These are phyloP conservation scores for Clathrus columnatus DNA, from an alignment of 768 basidiomycete species.

Conservation along the genomic window DNA sequence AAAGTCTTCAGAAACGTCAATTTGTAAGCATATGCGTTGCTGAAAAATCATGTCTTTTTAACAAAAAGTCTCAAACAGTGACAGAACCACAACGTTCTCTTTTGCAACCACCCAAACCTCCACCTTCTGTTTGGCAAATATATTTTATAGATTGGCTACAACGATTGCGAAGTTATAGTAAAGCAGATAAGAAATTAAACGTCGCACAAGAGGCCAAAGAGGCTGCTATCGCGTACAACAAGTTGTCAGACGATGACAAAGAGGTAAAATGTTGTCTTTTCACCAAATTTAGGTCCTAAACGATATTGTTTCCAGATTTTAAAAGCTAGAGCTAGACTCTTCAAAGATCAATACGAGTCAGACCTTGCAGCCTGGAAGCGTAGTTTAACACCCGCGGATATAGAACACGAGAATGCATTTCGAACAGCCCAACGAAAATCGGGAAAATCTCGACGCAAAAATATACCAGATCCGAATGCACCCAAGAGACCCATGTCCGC, in stretches of 20 bases:
- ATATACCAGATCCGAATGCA: conserved; percentile 94
- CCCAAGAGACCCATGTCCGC: conserved; percentile 93
- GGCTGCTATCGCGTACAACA: conserved; percentile 84
- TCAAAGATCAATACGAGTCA: conserved; percentile 78
- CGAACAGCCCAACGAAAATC: conserved; percentile 89
- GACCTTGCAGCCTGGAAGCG: conserved; percentile 81
- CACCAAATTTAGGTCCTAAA: conserved; percentile 17
- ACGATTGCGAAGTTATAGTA: conserved; percentile 34
- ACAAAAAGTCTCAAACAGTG: conserved; percentile 18
- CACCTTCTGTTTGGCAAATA: conserved; percentile 92
- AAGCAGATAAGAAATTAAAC: conserved; percentile 67
- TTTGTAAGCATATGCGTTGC: too few relatives aligned
- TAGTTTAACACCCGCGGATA: conserved; percentile 79
- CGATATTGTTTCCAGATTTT: conserved; percentile 15
- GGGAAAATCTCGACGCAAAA: conserved; percentile 86
- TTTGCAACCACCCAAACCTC: conserved; percentile 81
- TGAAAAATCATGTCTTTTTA: too few relatives aligned
- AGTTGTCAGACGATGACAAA: conserved; percentile 69
- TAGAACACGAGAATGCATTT: conserved; percentile 87
- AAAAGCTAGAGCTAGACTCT: conserved; percentile 70
- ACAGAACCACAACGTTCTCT: conserved; percentile 65
- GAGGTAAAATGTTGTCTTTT: conserved; percentile 50
- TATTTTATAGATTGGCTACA: conserved; percentile 96
- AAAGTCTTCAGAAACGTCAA: too few relatives aligned
- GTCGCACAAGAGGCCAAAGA: conserved; percentile 94